Percentiles rank a stretch among this genome's conserved stretches.
These are phyloP conservation scores for Allomyces macrogynus DNA, from an alignment of 192 early-diverging fungal genomes.

Conservation along the genomic window DNA sequence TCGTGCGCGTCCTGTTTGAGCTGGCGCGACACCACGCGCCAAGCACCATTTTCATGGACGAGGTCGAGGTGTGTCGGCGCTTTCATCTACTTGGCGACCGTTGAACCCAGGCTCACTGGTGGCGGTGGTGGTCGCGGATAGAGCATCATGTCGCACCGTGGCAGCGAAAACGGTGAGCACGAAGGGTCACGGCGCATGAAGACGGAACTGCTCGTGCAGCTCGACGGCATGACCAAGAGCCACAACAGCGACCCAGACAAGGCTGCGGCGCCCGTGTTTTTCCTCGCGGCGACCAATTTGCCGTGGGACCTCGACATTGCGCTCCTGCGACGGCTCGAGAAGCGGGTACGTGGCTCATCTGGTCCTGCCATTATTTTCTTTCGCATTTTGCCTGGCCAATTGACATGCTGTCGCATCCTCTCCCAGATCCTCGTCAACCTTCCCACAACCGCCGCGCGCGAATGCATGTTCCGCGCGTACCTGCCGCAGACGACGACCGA, in stretches of 20 bases:
- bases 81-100: too few species aligned
- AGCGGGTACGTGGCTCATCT: slow-evolving; percentile 11
- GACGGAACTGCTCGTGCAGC: slow-evolving; percentile 37
- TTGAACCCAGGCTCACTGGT: too few species aligned
- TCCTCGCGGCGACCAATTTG: slow-evolving; percentile 29
- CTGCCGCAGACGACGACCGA: slow-evolving; percentile 11
- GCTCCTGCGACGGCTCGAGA: slow-evolving; percentile 31
- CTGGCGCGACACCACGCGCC: slow-evolving; percentile 32
- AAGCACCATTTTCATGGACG: slow-evolving; percentile 34
- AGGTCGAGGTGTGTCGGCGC: slow-evolving; percentile 24
- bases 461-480: slow-evolving; percentile 17
- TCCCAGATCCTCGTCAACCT: slow-evolving; percentile 25
- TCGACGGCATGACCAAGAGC: slow-evolving; percentile 28
- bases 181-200: slow-evolving; percentile 37
- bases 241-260: slow-evolving; percentile 1
- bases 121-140: background rate
- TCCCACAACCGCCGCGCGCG: slow-evolving; percentile 16
- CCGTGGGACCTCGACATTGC: slow-evolving; percentile 38
- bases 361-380: background rate
- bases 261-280: slow-evolving; percentile 14
- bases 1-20: slow-evolving; percentile 97
- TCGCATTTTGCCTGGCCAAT: too few species aligned
- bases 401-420: too few species aligned
- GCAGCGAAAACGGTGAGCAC: slow-evolving; percentile 24
- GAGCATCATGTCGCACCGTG: slow-evolving; percentile 28